Percentiles rank a stretch among this genome's conserved stretches.
Evolutionary conservation across 345 rosid genomes (phyloP).

Genomic region (Salix dunnii): DNA sequence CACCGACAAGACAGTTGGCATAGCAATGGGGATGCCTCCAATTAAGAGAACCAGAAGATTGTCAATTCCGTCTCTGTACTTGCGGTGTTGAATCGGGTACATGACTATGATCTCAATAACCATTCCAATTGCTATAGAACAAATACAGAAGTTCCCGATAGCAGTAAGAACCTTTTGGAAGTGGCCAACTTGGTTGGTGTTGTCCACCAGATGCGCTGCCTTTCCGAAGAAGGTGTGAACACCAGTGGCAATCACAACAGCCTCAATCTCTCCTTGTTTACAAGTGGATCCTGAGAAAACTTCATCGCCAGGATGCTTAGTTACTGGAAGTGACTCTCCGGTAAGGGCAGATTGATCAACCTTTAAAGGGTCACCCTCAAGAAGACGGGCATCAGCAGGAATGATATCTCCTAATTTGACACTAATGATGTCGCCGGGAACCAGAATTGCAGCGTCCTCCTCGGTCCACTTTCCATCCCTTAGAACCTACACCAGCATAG

Average conservation of each 20-base stretch:
- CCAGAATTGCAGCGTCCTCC: slow-evolving; percentile 28
- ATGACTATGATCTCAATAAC: slow-evolving; percentile 23
- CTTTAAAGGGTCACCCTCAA: slow-evolving; percentile 28
- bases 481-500: slow-evolving; percentile 13
- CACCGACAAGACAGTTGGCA: slow-evolving; percentile 32
- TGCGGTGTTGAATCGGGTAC: slow-evolving; percentile 31
- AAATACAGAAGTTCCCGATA: slow-evolving; percentile 33
- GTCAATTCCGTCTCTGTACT: slow-evolving; percentile 29
- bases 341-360: slow-evolving; percentile 24
- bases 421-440: slow-evolving; percentile 28
- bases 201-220: slow-evolving; percentile 44
- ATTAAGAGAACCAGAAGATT: slow-evolving; percentile 32
- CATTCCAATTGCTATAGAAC: slow-evolving; percentile 30
- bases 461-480: slow-evolving; percentile 26
- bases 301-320: slow-evolving; percentile 31
- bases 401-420: slow-evolving; percentile 26
- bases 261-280: slow-evolving; percentile 44
- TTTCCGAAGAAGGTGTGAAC: slow-evolving; percentile 45
- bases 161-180: slow-evolving; percentile 34
- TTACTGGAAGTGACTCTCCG: slow-evolving; percentile 37
- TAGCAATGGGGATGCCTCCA: slow-evolving; percentile 32
- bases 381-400: slow-evolving; percentile 34
- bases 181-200: slow-evolving; percentile 43
- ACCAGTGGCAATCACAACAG: slow-evolving; percentile 40
- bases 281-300: slow-evolving; percentile 43